Conservation (phyloP, 495 filamentous ascomycete genomes). For the Aspergillus ellipticus region DNA sequence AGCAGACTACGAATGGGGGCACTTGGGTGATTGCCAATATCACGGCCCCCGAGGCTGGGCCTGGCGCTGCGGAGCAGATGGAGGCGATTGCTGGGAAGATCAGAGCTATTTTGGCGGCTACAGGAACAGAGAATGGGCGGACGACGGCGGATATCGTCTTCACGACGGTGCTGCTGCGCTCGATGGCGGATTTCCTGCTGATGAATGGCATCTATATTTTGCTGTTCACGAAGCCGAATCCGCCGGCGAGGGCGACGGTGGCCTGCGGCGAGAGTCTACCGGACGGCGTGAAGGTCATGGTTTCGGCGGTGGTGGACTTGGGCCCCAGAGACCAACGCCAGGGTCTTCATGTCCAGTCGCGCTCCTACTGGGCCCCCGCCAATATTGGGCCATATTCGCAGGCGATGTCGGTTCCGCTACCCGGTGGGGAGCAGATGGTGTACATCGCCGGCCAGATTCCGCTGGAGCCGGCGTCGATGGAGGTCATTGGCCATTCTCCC, state of each 20-base stretch:
- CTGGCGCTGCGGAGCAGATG: slow-evolving; percentile 43
- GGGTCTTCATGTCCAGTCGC: slow-evolving; percentile 85
- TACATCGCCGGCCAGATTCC: slow-evolving; percentile 89
- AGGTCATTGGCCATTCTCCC: slow-evolving; percentile 23
- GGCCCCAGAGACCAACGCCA: slow-evolving; percentile 33
- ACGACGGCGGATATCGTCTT: slow-evolving; percentile 61
- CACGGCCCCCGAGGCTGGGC: slow-evolving; percentile 37
- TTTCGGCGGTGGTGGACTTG: slow-evolving; percentile 48
- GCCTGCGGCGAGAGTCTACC: slow-evolving; percentile 67
- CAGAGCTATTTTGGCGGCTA: slow-evolving; percentile 24
- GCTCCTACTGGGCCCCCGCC: slow-evolving; percentile 95
- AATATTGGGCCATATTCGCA: slow-evolving; percentile 98
- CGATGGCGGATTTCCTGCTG: slow-evolving; percentile 70
- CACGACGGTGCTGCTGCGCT: slow-evolving; percentile 70
- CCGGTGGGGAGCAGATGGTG: slow-evolving; percentile 34
- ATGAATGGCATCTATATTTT: slow-evolving; percentile 72
- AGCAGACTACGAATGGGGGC: slow-evolving; percentile 18
- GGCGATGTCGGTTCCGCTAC: slow-evolving; percentile 61
- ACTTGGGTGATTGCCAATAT: slow-evolving; percentile 45
- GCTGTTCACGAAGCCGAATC: slow-evolving; percentile 69
- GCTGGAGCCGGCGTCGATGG: slow-evolving; percentile 78
- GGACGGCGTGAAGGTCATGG: slow-evolving; percentile 53
- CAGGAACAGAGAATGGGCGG: slow-evolving; percentile 12
- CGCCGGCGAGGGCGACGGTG: slow-evolving; percentile 79
- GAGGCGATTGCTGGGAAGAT: slow-evolving; percentile 37